Evolutionary conservation across 441 rosid genomes (phyloP).

Genomic region (Daphne laureola): DNA sequence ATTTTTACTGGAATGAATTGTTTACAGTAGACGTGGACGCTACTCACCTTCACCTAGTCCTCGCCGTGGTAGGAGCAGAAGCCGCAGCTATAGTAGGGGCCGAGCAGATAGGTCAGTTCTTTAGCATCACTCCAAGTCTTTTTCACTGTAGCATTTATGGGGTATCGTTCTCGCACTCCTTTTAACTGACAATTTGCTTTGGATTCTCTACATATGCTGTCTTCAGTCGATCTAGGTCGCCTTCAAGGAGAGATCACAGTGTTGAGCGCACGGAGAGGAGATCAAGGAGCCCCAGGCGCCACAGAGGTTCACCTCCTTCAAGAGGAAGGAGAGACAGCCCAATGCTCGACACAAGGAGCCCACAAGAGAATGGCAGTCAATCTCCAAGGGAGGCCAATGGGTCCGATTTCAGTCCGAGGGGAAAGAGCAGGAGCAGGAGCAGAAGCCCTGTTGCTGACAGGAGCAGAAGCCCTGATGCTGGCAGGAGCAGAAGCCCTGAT

Average conservation of each 20-base stretch:
- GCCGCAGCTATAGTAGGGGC: slow-evolving; percentile 59
- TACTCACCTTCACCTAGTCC: slow-evolving; percentile 59
- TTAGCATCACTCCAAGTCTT: not conserved
- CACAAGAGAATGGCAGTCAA: slow-evolving; percentile 29
- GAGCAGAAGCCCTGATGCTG: slow-evolving; percentile 32
- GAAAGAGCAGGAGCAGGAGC: slow-evolving; percentile 23
- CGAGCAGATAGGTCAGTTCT: slow-evolving; percentile 42
- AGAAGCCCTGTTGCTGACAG: slow-evolving; percentile 31
- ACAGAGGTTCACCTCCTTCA: slow-evolving; percentile 33
- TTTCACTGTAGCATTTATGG: not conserved
- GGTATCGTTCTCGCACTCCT: not conserved
- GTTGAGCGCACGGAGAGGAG: slow-evolving; percentile 30
- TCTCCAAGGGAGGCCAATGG: slow-evolving; percentile 30
- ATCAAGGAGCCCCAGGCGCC: slow-evolving; percentile 44
- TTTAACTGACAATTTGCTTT: no score
- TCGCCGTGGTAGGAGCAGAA: slow-evolving; percentile 59
- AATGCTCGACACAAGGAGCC: slow-evolving; percentile 31
- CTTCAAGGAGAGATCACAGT: slow-evolving; percentile 43
- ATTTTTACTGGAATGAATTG: not conserved
- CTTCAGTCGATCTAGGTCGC: slow-evolving; percentile 51
- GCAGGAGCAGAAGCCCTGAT: slow-evolving; percentile 26
- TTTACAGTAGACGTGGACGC: slow-evolving; percentile 31
- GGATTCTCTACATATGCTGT: slow-evolving; percentile 1
- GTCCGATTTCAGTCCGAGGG: slow-evolving; percentile 29
- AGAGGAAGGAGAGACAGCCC: slow-evolving; percentile 41